Evolutionary conservation across 139 green algal genomes (phyloP).

Genomic region (Penium margaritaceum): DNA sequence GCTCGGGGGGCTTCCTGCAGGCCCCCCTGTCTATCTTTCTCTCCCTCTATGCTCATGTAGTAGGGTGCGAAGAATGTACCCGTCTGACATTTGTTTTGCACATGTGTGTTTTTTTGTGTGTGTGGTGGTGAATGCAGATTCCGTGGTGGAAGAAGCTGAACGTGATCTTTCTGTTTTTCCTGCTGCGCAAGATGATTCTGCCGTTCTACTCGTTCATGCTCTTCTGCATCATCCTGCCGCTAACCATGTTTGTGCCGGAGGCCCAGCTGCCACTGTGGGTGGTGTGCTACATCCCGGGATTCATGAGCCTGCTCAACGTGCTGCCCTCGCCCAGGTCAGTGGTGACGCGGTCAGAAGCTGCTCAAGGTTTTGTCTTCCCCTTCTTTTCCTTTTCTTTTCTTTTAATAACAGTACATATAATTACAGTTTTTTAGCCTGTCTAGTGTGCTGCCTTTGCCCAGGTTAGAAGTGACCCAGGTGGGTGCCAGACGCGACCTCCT

Average conservation of each 20-base stretch:
- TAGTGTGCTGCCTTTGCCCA: slow-evolving; percentile 18
- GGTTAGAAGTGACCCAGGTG: slow-evolving; percentile 9
- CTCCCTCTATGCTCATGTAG: too few relatives aligned
- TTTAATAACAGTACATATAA: too few relatives aligned
- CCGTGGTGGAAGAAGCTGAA: slow-evolving; percentile 46
- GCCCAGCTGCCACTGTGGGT: slow-evolving; percentile 17
- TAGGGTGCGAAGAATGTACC: too few relatives aligned
- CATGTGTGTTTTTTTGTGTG: not conserved
- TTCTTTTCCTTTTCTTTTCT: too few relatives aligned
- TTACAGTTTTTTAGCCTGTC: slow-evolving; percentile 18
- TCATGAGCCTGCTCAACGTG: slow-evolving; percentile 16
- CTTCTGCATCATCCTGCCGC: slow-evolving; percentile 17
- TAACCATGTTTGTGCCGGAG: slow-evolving; percentile 27
- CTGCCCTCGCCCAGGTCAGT: slow-evolving; percentile 15
- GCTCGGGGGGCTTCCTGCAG: too few relatives aligned
- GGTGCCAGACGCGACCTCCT: too few relatives aligned
- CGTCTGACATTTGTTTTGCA: too few relatives aligned
- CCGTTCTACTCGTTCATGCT: slow-evolving; percentile 27
- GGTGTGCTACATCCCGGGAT: slow-evolving; percentile 3
- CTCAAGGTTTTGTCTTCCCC: too few relatives aligned
- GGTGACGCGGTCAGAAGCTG: too few relatives aligned
- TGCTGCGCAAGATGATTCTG: slow-evolving; percentile 12
- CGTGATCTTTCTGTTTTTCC: slow-evolving; percentile 53
- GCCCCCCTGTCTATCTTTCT: too few relatives aligned
- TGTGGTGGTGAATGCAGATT: slow-evolving; percentile 5